Evolutionary conservation across 1,139 yeast genomes (phyloP), one percentile per base, ranked within the genome.

Genomic region (Torulaspora pretoriensis): DNA sequence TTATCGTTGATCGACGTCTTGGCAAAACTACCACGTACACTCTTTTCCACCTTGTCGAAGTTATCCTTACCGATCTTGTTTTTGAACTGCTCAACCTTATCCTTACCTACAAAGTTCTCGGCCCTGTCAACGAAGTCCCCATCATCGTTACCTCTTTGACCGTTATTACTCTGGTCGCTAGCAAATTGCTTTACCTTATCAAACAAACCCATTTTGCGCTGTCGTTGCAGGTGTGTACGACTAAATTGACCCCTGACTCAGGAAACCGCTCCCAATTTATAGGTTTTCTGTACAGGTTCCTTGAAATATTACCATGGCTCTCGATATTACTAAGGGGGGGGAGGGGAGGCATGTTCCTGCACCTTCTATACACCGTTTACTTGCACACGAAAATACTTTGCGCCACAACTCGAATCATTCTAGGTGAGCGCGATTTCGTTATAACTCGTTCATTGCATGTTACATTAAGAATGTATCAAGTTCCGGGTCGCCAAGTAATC

Each of bases 131-230:
- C 50, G 30, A 48, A 49, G 40, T 60, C 63, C 25, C 45, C 45
- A 36, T 49, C 44, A 16, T 50, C 28, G 27, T 49, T 32, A 33
- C 43, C 44, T n/a, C 35, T 35, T 16, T 38, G 44, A 27, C 36
- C 46, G 9, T 22, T 32, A 25, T 26, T 35, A 33, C 39, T 40
- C 23, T 42, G 43, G 14, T 35, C 39, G 22, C 40, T 40, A 22
- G 53, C 51, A 19, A 48, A 50, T 28, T 53, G 40, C 45, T 52
- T 61, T 22, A 63, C 61, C 43, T 52, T 60, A 48, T 64, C 67
- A 42, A 64, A 58, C 32, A 66, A 54, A 36, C 68, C 68, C 69
- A 66, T 66, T 50, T 30, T 56, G 22, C 8, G 13, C 22, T 5
- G 13, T 5, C 10, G 13, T 7, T 23, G n/a, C 14, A 16, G 25